phyloP scores from a whole-genome alignment of 2,329 filamentous ascomycete genomes.

The Dactylella cylindrospora region DNA sequence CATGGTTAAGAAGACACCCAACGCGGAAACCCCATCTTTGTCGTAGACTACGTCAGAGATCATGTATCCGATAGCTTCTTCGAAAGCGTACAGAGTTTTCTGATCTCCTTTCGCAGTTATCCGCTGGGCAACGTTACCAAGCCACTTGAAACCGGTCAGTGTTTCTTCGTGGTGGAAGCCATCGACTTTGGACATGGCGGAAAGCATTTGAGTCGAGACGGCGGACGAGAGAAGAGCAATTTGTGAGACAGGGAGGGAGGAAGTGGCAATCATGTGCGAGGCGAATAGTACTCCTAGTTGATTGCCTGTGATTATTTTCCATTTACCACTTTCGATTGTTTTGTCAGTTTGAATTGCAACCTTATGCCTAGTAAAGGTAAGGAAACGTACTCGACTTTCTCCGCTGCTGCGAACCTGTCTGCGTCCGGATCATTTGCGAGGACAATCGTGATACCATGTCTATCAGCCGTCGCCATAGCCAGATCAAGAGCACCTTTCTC shows the following conservation, averaged over 20 bases:
- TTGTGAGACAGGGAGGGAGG: slow-evolving; percentile 49
- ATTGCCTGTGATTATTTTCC: slow-evolving; percentile 67
- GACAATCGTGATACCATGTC: slow-evolving; percentile 57
- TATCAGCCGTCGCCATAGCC: slow-evolving; percentile 60
- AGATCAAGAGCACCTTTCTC: slow-evolving; percentile 65
- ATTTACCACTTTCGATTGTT: slow-evolving; percentile 54
- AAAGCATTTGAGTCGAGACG: slow-evolving; percentile 66
- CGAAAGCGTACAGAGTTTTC: slow-evolving; percentile 62
- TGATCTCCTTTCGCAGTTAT: slow-evolving; percentile 56
- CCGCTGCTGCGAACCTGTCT: slow-evolving; percentile 64
- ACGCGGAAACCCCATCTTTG: slow-evolving; percentile 66
- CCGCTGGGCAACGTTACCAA: slow-evolving; percentile 63
- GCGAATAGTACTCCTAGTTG: slow-evolving; percentile 64
- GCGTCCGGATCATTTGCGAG: slow-evolving; percentile 67
- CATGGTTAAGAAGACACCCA: slow-evolving; percentile 59
- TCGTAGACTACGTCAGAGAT: slow-evolving; percentile 64
- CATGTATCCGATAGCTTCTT: slow-evolving; percentile 70
- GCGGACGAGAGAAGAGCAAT: slow-evolving; percentile 64
- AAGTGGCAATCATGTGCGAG: slow-evolving; percentile 58
- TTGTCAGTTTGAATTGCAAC: not conserved
- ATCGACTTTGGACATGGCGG: slow-evolving; percentile 59
- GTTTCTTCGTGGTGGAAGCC: slow-evolving; percentile 64
- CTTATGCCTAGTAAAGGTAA: not conserved
- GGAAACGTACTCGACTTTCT: slow-evolving; percentile 55
- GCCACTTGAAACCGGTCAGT: slow-evolving; percentile 69